Percentiles rank a stretch among this genome's conserved stretches.
Evolutionary conservation across 2,329 filamentous ascomycete species (phyloP).

Genomic region (Magnaporthales sp.): DNA sequence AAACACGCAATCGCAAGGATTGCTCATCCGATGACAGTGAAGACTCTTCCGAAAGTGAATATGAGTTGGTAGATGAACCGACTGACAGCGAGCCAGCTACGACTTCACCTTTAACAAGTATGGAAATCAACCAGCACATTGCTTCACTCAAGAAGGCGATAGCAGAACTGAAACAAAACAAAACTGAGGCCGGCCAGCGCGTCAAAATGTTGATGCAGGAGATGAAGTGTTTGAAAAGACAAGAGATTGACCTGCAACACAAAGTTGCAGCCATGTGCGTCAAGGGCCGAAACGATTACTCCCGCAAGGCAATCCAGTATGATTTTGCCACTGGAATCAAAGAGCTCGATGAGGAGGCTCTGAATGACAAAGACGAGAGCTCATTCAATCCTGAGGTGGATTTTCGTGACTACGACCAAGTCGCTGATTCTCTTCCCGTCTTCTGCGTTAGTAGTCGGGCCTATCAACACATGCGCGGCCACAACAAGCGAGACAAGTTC

Average conservation of each 20-base stretch:
- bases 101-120: constrained; percentile 12
- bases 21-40: neutral
- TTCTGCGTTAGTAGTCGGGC: constrained; percentile 56
- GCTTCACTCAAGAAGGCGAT: constrained; percentile 13
- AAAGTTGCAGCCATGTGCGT: constrained; percentile 35
- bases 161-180: constrained; percentile 24
- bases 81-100: constrained; percentile 15
- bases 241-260: constrained; percentile 4
- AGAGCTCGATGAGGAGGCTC: constrained; percentile 48
- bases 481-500: constrained; percentile 42
- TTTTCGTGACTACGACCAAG: constrained; percentile 45
- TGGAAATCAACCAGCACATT: neutral
- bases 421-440: constrained; percentile 47
- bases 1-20: neutral
- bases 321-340: constrained; percentile 53
- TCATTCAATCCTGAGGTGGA: constrained; percentile 39
- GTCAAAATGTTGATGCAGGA: constrained; percentile 20
- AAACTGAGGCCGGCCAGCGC: constrained; percentile 23
- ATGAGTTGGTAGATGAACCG: constrained; percentile 9
- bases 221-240: constrained; percentile 15
- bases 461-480: constrained; percentile 52
- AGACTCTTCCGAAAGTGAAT: neutral
- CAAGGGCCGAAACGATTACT: constrained; percentile 45
- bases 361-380: constrained; percentile 41
- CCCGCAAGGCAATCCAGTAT: constrained; percentile 41